Base-by-base conservation (phyloP, 495 filamentous ascomycete species). In the Chaetomium cochliodes region DNA sequence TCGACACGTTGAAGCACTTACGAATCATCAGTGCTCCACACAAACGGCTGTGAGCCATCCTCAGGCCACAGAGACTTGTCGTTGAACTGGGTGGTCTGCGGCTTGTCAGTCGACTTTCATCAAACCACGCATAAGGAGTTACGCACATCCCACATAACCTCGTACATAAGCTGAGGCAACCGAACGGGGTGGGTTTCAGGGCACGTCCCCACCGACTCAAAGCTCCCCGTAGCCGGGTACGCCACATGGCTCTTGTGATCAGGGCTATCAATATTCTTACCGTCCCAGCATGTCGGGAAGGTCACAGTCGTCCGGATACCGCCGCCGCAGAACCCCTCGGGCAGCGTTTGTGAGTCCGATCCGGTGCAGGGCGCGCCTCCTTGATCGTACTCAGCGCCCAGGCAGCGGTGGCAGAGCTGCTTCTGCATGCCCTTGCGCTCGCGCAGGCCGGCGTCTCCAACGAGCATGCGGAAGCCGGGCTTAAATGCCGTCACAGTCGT, bases 221-320 rank as follows among this genome's bases (percentile, higher is more conserved):
- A 80, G 9, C 72, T 73, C 7, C 76, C 79, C 47, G 62, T 65
- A 0, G 66, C 66, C 0, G 78, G 78, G 65, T 82, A 82, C n/a
- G 80, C 76, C 4, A 80, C 71, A 58, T 86, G 84, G 63, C 73
- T 71, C 61, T 78, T 79, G 72, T 85, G 84, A 68, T 85, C 79
- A 20, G 77, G 73, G 58, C 78, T 82, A 68, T 84, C 83, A 7
- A 82, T 65, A 67, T 82, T 84, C 68, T 78, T 75, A 33, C 84
- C 84, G 70, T 86, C 83, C 83, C 82, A 86, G 70, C 80, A 77
- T 53, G 78, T 79, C 4, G 80, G 80, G 67, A 82, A 83, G 16
- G 80, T 80, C 20, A 82, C 75, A 11, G 79, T 78, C 1, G 79
- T 76, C 5, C 81, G 75, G 66, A 82, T 82, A 16, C 81, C 81